A percentile compares a stretch with the other conserved stretches of the same genome.
phyloP scores from a whole-genome alignment of 305 asterid genomes.

The Solanum hybrid region DNA sequence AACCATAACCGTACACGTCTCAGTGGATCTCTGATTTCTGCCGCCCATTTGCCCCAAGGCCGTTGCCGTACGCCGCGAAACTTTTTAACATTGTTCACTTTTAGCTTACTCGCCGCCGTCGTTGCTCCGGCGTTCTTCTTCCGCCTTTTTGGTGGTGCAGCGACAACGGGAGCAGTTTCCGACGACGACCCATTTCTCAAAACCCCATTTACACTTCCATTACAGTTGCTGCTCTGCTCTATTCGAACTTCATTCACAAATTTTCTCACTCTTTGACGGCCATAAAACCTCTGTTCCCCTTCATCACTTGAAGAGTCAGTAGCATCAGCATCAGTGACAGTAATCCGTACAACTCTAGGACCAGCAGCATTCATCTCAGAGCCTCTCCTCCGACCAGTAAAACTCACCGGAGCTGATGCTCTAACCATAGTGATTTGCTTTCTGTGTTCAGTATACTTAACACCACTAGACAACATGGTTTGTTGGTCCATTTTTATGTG shows the following conservation, averaged over 20 bases:
- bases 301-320: conserved; percentile 89
- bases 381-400: conserved; percentile 12
- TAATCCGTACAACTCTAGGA: conserved; percentile 45
- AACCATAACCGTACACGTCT: conserved; percentile 65
- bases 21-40: conserved; percentile 67
- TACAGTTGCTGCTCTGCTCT: conserved; percentile 17
- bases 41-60: conserved; percentile 86
- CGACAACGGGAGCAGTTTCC: background rate
- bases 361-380: conserved; percentile 2
- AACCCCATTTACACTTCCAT: conserved; percentile 11
- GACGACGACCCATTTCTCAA: conserved; percentile 3
- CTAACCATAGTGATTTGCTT: conserved; percentile 30
- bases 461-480: conserved; percentile 20
- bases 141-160: conserved; percentile 12
- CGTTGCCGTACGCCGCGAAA: conserved; percentile 67
- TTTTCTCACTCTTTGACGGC: conserved; percentile 39
- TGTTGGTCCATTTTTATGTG: conserved; percentile 10
- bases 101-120: conserved; percentile 6
- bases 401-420: conserved; percentile 6
- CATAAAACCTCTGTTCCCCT: conserved; percentile 11
- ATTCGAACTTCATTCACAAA: conserved; percentile 56
- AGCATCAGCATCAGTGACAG: conserved; percentile 72
- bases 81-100: conserved; percentile 17
- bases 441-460: conserved; percentile 57
- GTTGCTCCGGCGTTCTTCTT: conserved; percentile 23